Evolutionary conservation across 495 filamentous ascomycete species (phyloP), one percentile per base, ranked within the genome.

Genomic region (Bacidia gigantensis): DNA sequence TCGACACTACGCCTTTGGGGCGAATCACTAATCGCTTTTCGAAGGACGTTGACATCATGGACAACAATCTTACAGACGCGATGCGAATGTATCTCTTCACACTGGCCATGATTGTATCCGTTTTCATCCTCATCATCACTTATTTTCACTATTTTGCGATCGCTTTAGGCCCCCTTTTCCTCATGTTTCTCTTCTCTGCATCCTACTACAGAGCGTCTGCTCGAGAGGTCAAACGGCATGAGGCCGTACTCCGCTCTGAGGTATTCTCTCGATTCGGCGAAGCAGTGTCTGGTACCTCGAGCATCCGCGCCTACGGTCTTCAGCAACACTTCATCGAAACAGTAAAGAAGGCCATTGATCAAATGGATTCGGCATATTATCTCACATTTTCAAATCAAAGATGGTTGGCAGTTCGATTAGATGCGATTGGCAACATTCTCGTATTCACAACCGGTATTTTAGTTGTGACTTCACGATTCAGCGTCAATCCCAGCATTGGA

Each of bases 21-120:
- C 82, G 92, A 22, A 95, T 98, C 62, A 92, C 88, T 9, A 98
- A 97, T 62, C 85, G 92, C 20, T 98, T 98, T 68, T 90, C 89
- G 2, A 87, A 89, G 60, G 92, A 98, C 65, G 82, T 96, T 43
- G 84, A 94, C 60, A 83, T 85, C 26, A 93, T 98, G 88, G 92
- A 98, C 65, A 96, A 95, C 64, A 88, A 78, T 41, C 72, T 96
- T 9, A 82, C 83, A 0, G 92, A 96, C 61, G 81, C 87, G 7
- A 87, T 98, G 72, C 78, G 92, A 53, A 93, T 95, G 78, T 98
- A 92, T 68, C 80, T 89, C 51, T 69, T 96, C 56, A 94, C 87
- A 5, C 67, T 93, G 56, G 79, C 79, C 2, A 86, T 83, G 73
- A 83, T 86, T 53, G 69, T 76, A 11, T 82, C 86, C 5, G 82